Conservation (phyloP, 2,329 filamentous ascomycete genomes). For the Aspergillus ruber region DNA sequence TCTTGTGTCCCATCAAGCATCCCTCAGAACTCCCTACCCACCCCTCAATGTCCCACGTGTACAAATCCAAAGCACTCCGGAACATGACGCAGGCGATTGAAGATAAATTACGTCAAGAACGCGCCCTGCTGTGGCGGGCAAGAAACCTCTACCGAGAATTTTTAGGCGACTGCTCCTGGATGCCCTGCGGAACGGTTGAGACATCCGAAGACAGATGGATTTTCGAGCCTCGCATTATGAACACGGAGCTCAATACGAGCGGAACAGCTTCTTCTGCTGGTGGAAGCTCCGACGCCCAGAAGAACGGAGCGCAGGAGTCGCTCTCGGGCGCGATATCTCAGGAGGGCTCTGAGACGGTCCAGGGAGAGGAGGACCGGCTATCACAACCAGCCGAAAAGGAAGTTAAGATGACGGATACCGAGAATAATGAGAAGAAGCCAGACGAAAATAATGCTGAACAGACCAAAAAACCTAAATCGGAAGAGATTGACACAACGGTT, state of each 20-base stretch:
- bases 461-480: conserved; percentile 25
- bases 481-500: conserved; percentile 29
- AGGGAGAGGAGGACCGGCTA: conserved; percentile 5
- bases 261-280: conserved; percentile 7
- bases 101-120: conserved; percentile 53
- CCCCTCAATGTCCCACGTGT: conserved; percentile 53
- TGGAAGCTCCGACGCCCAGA: conserved; percentile 4
- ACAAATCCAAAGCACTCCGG: conserved; percentile 53
- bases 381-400: conserved; percentile 16
- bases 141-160: conserved; percentile 54
- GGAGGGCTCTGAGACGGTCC: conserved; percentile 7
- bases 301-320: conserved; percentile 8
- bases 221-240: conserved; percentile 33
- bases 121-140: conserved; percentile 49
- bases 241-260: conserved; percentile 13
- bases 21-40: conserved; percentile 55
- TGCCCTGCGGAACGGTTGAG: conserved; percentile 50
- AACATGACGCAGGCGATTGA: conserved; percentile 52
- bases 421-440: conserved; percentile 7
- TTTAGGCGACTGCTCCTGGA: conserved; percentile 55
- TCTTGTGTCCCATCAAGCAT: conserved; percentile 57
- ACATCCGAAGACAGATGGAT: conserved; percentile 44
- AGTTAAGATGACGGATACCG: conserved; percentile 28
- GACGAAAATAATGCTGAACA: conserved; percentile 8
- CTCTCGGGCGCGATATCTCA: conserved; percentile 3